Evolutionary conservation across 805 yeast genomes (phyloP).

Genomic region (Maudiozyma serrabonitensis): DNA sequence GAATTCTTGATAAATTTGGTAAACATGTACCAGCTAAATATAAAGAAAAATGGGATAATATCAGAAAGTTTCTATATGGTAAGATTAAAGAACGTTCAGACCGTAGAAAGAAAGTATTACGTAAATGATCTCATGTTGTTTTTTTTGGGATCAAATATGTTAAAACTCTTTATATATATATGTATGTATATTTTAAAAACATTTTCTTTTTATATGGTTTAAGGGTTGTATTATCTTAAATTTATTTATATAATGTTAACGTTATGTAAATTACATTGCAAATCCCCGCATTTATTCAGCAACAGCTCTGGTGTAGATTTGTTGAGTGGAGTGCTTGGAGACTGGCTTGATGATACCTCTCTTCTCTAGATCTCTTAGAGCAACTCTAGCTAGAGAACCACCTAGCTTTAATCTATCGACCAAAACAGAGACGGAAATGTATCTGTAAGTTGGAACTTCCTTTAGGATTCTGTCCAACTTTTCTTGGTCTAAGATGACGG

Average conservation of each 20-base stretch:
- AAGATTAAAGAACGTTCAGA: constrained; percentile 31
- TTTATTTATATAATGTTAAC: constrained; percentile 2
- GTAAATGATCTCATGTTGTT: neutral
- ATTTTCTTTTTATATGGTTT: neutral
- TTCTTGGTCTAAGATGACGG: constrained; percentile 94
- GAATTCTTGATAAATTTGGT: constrained; percentile 24
- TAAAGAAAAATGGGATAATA: constrained; percentile 31
- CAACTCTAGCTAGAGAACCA: constrained; percentile 98
- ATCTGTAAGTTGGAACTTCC: constrained; percentile 99
- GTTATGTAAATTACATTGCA: constrained; percentile 4
- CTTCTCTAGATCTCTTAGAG: constrained; percentile 88
- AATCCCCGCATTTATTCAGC: constrained; percentile 39
- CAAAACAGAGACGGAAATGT: constrained; percentile 93
- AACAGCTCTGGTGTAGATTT: constrained; percentile 83
- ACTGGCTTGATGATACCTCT: constrained; percentile 94
- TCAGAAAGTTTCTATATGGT: constrained; percentile 33
- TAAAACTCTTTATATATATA: neutral
- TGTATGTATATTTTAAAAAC: neutral
- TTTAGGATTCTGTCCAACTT: constrained; percentile 98
- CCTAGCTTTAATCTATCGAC: constrained; percentile 99
- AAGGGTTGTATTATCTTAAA: neutral
- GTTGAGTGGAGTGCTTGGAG: constrained; percentile 92
- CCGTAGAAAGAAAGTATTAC: constrained; percentile 3
- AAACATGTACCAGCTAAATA: constrained; percentile 28
- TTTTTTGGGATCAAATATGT: neutral